Evolutionary conservation across 352 stramenopile species (phyloP), one percentile per base, ranked within the genome.

Genomic region (Phytophthora brassicae): DNA sequence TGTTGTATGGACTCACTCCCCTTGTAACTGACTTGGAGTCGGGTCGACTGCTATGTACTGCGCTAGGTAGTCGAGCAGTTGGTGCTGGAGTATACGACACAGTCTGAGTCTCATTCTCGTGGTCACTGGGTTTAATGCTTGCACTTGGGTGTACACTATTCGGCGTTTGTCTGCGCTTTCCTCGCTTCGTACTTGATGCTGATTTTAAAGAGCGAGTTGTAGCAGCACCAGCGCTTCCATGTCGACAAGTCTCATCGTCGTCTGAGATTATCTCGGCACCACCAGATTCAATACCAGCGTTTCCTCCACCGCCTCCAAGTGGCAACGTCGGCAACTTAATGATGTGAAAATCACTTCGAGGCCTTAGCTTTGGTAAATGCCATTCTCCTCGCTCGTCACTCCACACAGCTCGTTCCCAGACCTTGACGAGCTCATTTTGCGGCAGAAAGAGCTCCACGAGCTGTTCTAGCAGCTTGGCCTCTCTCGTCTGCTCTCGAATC

Each of bases 401-500:
- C 84, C 88, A 97, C 7, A 94, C 70, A 0, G 85, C 83, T 31
- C 86, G 85, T 35, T 96, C 85, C 87, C 88, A 97, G 14, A 97
- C 86, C 50, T 95, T 93, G 16, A 91, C 79, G 5, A 96, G 66
- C 41, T 96, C 88, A 24, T 89, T 93, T 48, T 94, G 81, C 5
- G 80, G 77, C 14, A 97, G 38, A 31, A 97, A 92, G 1, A 95
- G 49, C 61, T 94, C 79, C 3, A 92, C 80, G n/a, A 96, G 79
- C 45, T 97, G 86, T 60, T 96, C 86, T 29, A 95, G 64, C 20
- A 97, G 64, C 60, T 96, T 94, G 23, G 81, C 75, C 60, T 97
- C 89, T 54, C 90, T 90, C 2, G 89, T 96, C 41, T 96, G 86
- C 42, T 95, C 87, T n/a, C 88, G 85, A 29, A 97, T 91, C 7